Percentiles rank a stretch among this genome's conserved stretches.
phyloP scores from a whole-genome alignment of 805 yeast species.

The Phaffomyces antillensis region DNA sequence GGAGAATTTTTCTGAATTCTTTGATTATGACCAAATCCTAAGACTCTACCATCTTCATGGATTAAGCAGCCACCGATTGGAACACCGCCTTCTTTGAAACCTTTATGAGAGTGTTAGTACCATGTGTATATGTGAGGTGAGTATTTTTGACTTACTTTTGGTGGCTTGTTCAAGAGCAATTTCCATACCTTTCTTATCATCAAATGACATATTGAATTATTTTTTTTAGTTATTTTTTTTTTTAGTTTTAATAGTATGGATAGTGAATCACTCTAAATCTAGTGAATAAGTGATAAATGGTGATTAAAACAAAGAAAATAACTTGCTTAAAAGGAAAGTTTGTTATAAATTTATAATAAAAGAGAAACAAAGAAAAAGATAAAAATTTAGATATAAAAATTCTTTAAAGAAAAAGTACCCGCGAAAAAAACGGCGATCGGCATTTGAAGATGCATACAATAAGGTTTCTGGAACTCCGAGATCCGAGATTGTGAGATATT shows the following conservation, averaged over 20 bases:
- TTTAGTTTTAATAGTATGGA: background rate
- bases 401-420: no score
- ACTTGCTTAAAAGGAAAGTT: background rate
- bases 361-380: no score
- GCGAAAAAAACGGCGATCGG: no score
- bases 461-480: no score
- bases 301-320: background rate
- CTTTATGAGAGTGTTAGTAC: slow-evolving; percentile 23
- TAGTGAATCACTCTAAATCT: background rate
- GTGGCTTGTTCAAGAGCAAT: slow-evolving; percentile 70
- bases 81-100: slow-evolving; percentile 31
- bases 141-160: slow-evolving; percentile 31
- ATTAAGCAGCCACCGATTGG: slow-evolving; percentile 59
- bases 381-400: no score
- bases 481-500: no score
- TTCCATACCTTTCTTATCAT: slow-evolving; percentile 59
- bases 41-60: slow-evolving; percentile 65
- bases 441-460: no score
- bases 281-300: no score
- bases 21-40: slow-evolving; percentile 88
- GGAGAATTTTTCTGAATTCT: slow-evolving; percentile 82
- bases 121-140: background rate
- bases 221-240: no score
- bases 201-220: slow-evolving; percentile 36
- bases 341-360: no score